A percentile compares a stretch with the other conserved stretches of the same genome.
phyloP scores from a whole-genome alignment of 805 yeast species.

The Wickerhamiella slavikovae region DNA sequence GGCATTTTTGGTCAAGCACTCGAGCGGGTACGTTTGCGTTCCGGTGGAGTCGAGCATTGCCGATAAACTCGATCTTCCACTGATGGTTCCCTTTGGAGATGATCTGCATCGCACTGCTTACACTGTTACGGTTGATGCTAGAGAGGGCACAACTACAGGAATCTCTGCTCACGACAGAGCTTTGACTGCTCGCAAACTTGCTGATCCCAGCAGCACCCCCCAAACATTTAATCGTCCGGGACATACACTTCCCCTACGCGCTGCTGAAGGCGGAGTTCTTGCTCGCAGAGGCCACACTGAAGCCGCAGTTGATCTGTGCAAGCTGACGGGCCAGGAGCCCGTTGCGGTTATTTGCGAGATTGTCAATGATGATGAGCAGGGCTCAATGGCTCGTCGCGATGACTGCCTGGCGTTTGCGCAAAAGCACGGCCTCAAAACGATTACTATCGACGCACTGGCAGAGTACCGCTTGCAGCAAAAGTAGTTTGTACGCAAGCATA shows the following conservation, averaged over 20 bases:
- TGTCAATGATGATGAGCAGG: constrained; percentile 82
- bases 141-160: constrained; percentile 88
- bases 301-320: constrained; percentile 79
- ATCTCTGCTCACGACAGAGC: constrained; percentile 91
- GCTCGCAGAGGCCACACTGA: constrained; percentile 91
- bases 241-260: constrained; percentile 81
- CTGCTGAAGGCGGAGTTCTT: constrained; percentile 64
- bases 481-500: neutral
- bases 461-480: constrained; percentile 25
- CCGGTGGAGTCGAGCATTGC: constrained; percentile 68
- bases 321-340: constrained; percentile 54
- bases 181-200: constrained; percentile 52
- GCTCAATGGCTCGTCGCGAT: constrained; percentile 81
- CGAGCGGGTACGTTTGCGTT: constrained; percentile 77
- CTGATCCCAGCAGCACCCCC: constrained; percentile 34
- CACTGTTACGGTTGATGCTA: constrained; percentile 75
- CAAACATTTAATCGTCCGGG: constrained; percentile 78
- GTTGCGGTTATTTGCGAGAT: constrained; percentile 89
- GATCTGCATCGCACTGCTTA: constrained; percentile 96
- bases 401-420: constrained; percentile 60
- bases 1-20: constrained; percentile 74
- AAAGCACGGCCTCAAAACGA: constrained; percentile 40
- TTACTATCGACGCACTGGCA: constrained; percentile 59
- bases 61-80: constrained; percentile 56
- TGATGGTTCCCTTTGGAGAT: constrained; percentile 40